phyloP scores from a whole-genome alignment of 768 basidiomycete species.

The Melanogaster broomeanus region DNA sequence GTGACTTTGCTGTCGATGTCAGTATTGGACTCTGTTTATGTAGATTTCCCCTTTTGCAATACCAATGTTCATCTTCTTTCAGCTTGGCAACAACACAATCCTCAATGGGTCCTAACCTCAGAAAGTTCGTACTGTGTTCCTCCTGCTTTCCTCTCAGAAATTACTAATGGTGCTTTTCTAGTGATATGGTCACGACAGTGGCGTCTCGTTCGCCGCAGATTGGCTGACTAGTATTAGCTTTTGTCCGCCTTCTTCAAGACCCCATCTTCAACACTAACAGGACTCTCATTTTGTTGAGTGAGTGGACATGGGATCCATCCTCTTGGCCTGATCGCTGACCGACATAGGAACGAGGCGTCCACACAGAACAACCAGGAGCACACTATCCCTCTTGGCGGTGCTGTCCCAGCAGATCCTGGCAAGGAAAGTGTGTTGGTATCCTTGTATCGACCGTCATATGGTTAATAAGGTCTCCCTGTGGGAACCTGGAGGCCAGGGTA shows the following conservation, averaged over 20 bases:
- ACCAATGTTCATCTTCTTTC: background rate
- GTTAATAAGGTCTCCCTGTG: too few species aligned
- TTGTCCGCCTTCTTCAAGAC: slow-evolving; percentile 51
- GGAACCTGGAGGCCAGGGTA: too few species aligned
- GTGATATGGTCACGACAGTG: slow-evolving; percentile 65
- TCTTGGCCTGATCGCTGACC: background rate
- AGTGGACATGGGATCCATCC: slow-evolving; percentile 19
- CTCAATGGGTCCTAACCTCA: slow-evolving; percentile 65
- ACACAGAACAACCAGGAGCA: slow-evolving; percentile 47
- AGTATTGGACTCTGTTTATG: background rate
- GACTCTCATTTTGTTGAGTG: slow-evolving; percentile 61
- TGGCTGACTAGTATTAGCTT: slow-evolving; percentile 54
- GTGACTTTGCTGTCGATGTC: slow-evolving; percentile 58
- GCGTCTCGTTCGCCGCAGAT: slow-evolving; percentile 43
- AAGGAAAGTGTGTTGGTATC: too few species aligned
- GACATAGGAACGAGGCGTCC: slow-evolving; percentile 26
- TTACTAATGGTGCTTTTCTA: slow-evolving; percentile 17
- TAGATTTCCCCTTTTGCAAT: too few species aligned
- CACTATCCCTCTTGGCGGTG: slow-evolving; percentile 44
- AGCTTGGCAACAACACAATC: slow-evolving; percentile 41
- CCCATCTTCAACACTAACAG: slow-evolving; percentile 51
- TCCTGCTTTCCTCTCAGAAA: background rate
- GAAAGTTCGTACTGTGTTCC: slow-evolving; percentile 14
- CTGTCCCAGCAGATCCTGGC: too few species aligned
- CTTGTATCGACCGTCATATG: too few species aligned